These are phyloP conservation scores for Pseudohyphozyma bogoriensis DNA, from an alignment of 768 basidiomycete genomes.

Conservation along the genomic window DNA sequence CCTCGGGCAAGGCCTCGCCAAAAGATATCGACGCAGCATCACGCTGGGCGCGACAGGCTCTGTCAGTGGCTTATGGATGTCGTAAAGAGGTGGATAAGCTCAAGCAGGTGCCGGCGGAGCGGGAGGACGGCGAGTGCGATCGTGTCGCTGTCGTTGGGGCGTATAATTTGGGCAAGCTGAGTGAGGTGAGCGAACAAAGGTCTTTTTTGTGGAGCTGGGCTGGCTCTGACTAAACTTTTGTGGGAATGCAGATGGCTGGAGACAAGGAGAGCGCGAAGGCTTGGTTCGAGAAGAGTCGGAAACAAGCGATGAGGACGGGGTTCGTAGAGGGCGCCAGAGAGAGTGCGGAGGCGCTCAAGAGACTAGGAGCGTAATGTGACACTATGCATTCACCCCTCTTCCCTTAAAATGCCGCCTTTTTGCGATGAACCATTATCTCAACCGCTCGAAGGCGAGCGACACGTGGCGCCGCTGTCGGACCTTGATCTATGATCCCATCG, in stretches of 20 bases:
- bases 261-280: neutral
- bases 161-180: slow-evolving; percentile 27
- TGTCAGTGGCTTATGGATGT: slow-evolving; percentile 10
- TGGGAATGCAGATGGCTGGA: neutral
- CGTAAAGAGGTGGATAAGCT: slow-evolving; percentile 13
- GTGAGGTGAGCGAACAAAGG: slow-evolving; percentile 28
- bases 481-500: neutral
- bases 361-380: neutral
- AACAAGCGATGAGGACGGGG: neutral
- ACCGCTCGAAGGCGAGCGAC: neutral
- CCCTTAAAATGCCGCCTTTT: no score
- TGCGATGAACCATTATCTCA: no score
- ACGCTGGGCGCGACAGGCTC: slow-evolving; percentile 18
- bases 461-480: neutral
- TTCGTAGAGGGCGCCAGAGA: neutral
- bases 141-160: slow-evolving; percentile 16
- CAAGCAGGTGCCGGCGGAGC: slow-evolving; percentile 8
- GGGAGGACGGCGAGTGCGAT: slow-evolving; percentile 27
- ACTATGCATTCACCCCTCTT: no score
- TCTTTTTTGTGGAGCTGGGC: neutral
- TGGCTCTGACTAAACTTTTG: neutral
- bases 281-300: neutral
- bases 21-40: slow-evolving; percentile 11
- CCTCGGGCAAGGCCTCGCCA: slow-evolving; percentile 6
- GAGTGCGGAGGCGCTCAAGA: neutral